Percentiles rank a stretch among this genome's conserved stretches.
These are phyloP conservation scores for Monascus ruber DNA, from an alignment of 2,329 filamentous ascomycete genomes.

Conservation along the genomic window DNA sequence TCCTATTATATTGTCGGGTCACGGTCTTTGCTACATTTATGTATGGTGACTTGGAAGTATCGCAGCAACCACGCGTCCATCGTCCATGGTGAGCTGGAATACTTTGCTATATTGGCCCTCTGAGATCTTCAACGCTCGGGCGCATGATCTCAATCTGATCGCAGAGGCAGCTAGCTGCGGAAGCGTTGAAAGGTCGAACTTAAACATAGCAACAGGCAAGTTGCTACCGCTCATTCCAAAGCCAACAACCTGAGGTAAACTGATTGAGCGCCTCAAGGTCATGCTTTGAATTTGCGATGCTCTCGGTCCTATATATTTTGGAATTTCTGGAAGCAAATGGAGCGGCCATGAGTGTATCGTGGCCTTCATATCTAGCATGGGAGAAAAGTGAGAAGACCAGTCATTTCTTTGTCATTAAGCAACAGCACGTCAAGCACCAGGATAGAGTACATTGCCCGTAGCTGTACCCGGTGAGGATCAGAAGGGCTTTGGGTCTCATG, in stretches of 20 bases:
- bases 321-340: background rate
- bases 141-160: slow-evolving; percentile 15
- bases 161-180: slow-evolving; percentile 15
- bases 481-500: too few species aligned
- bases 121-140: slow-evolving; percentile 17
- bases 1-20: too few species aligned
- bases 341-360: background rate
- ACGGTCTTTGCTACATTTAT: slow-evolving; percentile 7
- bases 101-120: slow-evolving; percentile 13
- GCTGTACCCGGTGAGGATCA: too few species aligned
- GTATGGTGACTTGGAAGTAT: slow-evolving; percentile 10
- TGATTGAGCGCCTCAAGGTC: slow-evolving; percentile 4
- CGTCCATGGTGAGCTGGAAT: slow-evolving; percentile 10
- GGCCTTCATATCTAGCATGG: too few species aligned
- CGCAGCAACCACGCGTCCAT: slow-evolving; percentile 10
- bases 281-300: slow-evolving; percentile 4
- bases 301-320: background rate
- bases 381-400: too few species aligned
- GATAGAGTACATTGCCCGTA: too few species aligned
- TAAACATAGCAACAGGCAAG: slow-evolving; percentile 14
- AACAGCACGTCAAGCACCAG: too few species aligned
- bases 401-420: too few species aligned
- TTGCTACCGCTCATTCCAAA: slow-evolving; percentile 20
- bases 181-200: slow-evolving; percentile 21
- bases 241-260: slow-evolving; percentile 16